Base-by-base conservation (phyloP, 208 protist species). In the Trypanosomatidae sp. region DNA sequence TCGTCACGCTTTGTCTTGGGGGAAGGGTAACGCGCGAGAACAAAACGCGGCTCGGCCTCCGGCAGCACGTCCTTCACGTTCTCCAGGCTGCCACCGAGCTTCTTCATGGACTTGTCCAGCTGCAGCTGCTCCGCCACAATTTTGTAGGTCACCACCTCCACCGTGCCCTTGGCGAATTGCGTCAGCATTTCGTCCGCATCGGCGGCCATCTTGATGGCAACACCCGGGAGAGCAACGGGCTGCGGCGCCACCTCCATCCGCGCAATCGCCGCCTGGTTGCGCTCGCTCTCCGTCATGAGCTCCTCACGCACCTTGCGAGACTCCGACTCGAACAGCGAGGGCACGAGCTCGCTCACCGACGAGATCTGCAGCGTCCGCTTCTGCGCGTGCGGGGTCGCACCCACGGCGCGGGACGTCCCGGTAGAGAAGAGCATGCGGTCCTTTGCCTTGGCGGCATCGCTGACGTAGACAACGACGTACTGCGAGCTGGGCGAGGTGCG, bases 251-350 rank as follows among this genome's bases (percentile, higher is more conserved):
- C 56, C 66, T 88, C 82, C 87, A 95, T 86, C 65, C 76, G 74
- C 28, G 82, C 81, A 43, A 95, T 88, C 25, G 71, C 79, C 28
- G 74, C 85, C 25, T 73, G 70, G 22, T 73, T 47, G n/a, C 82
- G 82, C 73, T 95, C 91, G 36, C 76, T 86, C 65, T 92, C 88
- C 15, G 88, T 95, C 88, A 93, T 93, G 39, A 95, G 82, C 7
- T 81, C 88, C 62, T 71, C 79, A 15, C 78, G 79, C 28, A 66
- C 66, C 22, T 69, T 60, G 30, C 67, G 72, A 0, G 69, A 72
- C 69, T 88, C 78, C 36, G 81, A 65, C 46, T 71, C 59, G 44
- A 95, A 91, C 12, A 95, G 78, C 0, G 76, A 62, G 10, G 81
- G 76, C 33, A 68, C 33, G 44, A 92, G 71, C 41, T 91, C 87